Evolutionary conservation across 23 red algal genomes (phyloP).

Genomic region (Gracilaria gracilis): DNA sequence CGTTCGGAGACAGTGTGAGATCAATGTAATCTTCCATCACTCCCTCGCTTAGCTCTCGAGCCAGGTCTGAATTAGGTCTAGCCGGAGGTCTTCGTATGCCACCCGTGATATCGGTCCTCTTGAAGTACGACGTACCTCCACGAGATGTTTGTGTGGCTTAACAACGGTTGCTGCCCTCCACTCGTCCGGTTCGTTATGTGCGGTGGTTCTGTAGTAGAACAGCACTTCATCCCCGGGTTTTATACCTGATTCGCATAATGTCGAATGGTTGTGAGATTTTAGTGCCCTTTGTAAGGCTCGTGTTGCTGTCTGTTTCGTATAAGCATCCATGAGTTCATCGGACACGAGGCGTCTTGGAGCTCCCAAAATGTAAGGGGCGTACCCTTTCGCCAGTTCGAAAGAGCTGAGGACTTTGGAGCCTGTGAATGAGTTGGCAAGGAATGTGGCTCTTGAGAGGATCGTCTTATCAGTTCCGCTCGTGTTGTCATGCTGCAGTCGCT

Average conservation of each 20-base stretch:
- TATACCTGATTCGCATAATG: not conserved
- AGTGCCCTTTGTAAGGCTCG: not conserved
- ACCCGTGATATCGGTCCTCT: not conserved
- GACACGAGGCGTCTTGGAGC: too few species aligned
- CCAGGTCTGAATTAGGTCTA: not conserved
- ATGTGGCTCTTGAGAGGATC: too few species aligned
- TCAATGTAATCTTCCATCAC: not conserved
- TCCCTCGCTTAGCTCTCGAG: too few species aligned
- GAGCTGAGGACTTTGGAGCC: too few species aligned
- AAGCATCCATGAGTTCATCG: not conserved
- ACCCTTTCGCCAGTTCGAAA: too few species aligned
- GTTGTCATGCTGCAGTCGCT: constrained; percentile 11
- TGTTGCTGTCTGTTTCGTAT: not conserved
- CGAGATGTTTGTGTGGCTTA: not conserved
- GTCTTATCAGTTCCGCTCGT: not conserved
- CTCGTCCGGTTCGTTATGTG: constrained; percentile 11
- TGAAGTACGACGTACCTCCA: not conserved
- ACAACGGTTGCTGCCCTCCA: not conserved
- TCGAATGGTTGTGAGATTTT: constrained; percentile 1
- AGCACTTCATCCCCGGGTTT: too few species aligned
- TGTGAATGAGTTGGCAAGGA: too few species aligned
- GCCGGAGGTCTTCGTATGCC: constrained; percentile 26
- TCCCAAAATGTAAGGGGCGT: too few species aligned
- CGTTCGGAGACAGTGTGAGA: too few species aligned
- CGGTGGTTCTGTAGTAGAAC: too few species aligned